Conservation (phyloP, 768 basidiomycete species). For the Mycena latifolia region DNA sequence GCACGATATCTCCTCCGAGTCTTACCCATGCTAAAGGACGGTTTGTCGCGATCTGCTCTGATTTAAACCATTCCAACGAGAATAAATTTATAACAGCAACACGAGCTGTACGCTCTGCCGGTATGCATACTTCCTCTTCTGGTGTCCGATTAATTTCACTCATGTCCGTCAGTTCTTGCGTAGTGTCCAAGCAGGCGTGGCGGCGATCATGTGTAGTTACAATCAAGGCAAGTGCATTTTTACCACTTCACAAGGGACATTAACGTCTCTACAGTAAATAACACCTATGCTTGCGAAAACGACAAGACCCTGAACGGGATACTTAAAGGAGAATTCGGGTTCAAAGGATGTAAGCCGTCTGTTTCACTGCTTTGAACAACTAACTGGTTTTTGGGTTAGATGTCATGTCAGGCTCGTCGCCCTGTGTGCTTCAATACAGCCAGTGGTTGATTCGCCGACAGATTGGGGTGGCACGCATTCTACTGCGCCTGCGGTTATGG, state of each 20-base stretch:
- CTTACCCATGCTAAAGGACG: neutral
- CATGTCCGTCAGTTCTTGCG: slow-evolving; percentile 19
- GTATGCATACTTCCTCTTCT: slow-evolving; percentile 39
- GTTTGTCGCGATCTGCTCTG: neutral
- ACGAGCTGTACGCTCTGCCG: slow-evolving; percentile 69
- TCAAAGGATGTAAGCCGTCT: slow-evolving; percentile 67
- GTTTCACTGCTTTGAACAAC: neutral
- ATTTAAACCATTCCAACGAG: neutral
- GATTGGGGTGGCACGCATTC: slow-evolving; percentile 78
- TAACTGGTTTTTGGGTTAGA: slow-evolving; percentile 41
- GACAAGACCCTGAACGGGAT: slow-evolving; percentile 68
- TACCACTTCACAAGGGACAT: neutral
- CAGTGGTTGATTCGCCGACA: slow-evolving; percentile 24
- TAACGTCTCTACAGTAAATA: slow-evolving; percentile 52
- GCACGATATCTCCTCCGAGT: neutral
- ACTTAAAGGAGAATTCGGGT: slow-evolving; percentile 74
- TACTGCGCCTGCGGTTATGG: slow-evolving; percentile 60
- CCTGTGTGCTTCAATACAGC: neutral
- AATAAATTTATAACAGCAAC: slow-evolving; percentile 47
- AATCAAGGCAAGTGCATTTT: slow-evolving; percentile 16
- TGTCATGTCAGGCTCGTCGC: slow-evolving; percentile 56
- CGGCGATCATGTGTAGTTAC: slow-evolving; percentile 30
- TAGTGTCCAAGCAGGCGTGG: slow-evolving; percentile 20
- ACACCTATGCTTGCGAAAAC: slow-evolving; percentile 75
- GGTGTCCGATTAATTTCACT: neutral